A percentile compares a stretch with the other conserved stretches of the same genome.
Evolutionary conservation across 1,284 basidiomycete genomes (phyloP).

Genomic region (Puccinia novopanici): DNA sequence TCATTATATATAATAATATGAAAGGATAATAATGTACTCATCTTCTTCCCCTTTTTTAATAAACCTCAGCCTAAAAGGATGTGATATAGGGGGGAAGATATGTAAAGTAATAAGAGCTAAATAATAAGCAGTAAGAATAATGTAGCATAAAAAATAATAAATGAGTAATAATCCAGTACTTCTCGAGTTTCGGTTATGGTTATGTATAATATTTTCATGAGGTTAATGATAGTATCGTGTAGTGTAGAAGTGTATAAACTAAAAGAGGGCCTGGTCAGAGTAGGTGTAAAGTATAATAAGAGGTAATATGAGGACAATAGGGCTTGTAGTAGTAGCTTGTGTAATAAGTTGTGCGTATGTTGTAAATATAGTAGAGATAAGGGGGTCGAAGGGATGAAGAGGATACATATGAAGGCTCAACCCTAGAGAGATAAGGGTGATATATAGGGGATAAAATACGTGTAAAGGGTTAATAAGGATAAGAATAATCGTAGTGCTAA

Average conservation of each 20-base stretch:
- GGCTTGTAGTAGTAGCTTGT: slow-evolving; percentile 5
- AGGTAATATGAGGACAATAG: slow-evolving; percentile 5
- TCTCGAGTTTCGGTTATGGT: slow-evolving; percentile 4
- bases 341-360: slow-evolving; percentile 4
- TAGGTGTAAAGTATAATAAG: slow-evolving; percentile 9
- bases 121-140: background rate
- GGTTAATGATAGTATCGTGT: slow-evolving; percentile 2
- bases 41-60: background rate
- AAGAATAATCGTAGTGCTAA: no score
- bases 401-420: slow-evolving; percentile 4
- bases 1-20: background rate
- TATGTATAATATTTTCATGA: slow-evolving; percentile 9
- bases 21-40: slow-evolving; percentile 12
- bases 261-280: background rate
- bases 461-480: no score
- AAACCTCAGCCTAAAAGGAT: background rate
- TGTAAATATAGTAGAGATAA: slow-evolving; percentile 15
- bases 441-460: background rate
- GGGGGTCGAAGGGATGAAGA: slow-evolving; percentile 10
- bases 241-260: slow-evolving; percentile 15
- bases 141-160: background rate
- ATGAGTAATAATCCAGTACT: background rate
- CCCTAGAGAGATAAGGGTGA: slow-evolving; percentile 16
- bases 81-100: slow-evolving; percentile 7
- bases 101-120: slow-evolving; percentile 17